phyloP scores from a whole-genome alignment of 305 asterid genomes.

The Fraxinus floribunda region DNA sequence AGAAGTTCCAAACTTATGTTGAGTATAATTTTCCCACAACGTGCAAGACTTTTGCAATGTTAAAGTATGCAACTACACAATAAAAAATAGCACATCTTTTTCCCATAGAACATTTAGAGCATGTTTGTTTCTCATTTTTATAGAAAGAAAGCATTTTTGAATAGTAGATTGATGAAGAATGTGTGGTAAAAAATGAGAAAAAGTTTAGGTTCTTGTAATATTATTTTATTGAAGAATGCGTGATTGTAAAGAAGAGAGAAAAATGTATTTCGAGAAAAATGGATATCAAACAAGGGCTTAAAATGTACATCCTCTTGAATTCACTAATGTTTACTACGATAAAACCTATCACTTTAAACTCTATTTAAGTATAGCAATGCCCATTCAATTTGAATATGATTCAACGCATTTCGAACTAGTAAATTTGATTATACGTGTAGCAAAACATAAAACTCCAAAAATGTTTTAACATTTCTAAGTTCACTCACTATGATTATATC shows the following conservation, averaged over 20 bases:
- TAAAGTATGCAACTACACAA: not conserved
- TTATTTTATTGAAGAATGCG: no score
- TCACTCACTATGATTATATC: not conserved
- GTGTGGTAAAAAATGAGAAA: no score
- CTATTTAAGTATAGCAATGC: slow-evolving; percentile 13
- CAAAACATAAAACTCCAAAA: not conserved
- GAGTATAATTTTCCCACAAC: not conserved
- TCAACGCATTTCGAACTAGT: not conserved
- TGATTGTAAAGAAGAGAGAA: no score
- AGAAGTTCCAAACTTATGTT: not conserved
- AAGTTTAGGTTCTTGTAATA: no score
- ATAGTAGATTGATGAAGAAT: no score
- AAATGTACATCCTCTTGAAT: not conserved
- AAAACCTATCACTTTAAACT: not conserved
- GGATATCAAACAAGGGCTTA: no score
- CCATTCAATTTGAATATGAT: slow-evolving; percentile 6
- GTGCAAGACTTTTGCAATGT: not conserved
- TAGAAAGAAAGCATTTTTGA: no score
- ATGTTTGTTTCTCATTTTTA: no score
- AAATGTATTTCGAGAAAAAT: no score
- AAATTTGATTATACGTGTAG: not conserved
- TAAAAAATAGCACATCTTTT: not conserved
- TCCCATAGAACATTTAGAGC: not conserved
- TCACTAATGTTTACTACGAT: not conserved
- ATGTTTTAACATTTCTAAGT: not conserved